Base-by-base conservation (phyloP, 768 basidiomycete species). In the Pleurotus salmoneostramineus region DNA sequence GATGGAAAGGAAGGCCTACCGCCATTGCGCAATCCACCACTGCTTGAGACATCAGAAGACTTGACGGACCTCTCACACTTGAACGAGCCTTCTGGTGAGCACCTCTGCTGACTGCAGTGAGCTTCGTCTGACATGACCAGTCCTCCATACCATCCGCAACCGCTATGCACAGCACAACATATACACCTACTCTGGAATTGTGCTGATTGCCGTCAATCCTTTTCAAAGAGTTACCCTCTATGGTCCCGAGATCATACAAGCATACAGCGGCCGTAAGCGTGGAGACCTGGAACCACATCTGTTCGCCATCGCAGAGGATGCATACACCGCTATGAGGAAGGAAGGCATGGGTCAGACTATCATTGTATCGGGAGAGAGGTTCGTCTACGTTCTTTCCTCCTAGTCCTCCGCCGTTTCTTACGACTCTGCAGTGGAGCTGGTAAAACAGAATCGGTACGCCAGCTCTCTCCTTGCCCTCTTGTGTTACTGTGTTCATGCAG, bases 221-320 rank as follows among this genome's bases (percentile, higher is more conserved):
- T 99, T 99, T 74, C 92, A 95, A 74, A 91, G 95, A 68, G 89
- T 99, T 67, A 92, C 94, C 27, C 87, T 98, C 59, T 99, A 99
- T 78, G 93, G 93, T 5, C 92, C 93, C 17, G 94, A 97, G 69
- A 92, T 97, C 68, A 96, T 99, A 15, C 95, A 98, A 73, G 94
- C 95, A 11, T 99, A 99, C 71, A 90, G 89, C 61, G 95, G 93
- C 56, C 78, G 93, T 54, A 85, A 85, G 67, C 88, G 95, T 71
- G 96, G 96, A 42, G 97, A 98, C 60, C 79, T 98, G 36, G 97
- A 98, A 67, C 97, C 97, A 2, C 97, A 99, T 77, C 71, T 99
- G 62, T 99, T 98, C 72, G 97, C 97, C 17, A 99, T 99, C 64
- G 97, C 97, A 7, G 97, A 99, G 73, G 97, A 98, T 77, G 97